A percentile compares a stretch with the other conserved stretches of the same genome.
These are phyloP conservation scores for Tritrichomonas musculus DNA, from an alignment of 208 protist genomes.

Conservation along the genomic window DNA sequence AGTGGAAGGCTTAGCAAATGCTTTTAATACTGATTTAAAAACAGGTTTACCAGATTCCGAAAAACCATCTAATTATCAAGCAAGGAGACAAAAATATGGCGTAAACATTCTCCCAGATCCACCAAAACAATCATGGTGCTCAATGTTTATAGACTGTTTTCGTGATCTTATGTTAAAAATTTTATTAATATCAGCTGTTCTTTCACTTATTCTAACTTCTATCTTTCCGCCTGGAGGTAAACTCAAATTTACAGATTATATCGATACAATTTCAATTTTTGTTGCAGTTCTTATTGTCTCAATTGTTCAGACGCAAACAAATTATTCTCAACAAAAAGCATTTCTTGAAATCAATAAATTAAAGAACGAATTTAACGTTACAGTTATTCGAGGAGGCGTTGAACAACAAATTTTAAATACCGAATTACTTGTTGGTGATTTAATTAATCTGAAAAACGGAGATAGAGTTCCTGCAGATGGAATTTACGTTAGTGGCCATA, in stretches of 20 bases:
- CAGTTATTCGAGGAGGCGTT: not conserved
- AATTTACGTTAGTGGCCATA: not conserved
- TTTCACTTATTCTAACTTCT: not conserved
- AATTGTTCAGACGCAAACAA: too few relatives aligned
- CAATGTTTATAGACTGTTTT: not conserved
- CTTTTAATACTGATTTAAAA: not conserved
- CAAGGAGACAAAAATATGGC: not conserved
- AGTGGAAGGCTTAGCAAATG: not conserved
- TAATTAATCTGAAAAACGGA: slow-evolving; percentile 35
- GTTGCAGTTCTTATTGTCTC: not conserved
- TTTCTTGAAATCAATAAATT: slow-evolving; percentile 15
- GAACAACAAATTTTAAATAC: not conserved
- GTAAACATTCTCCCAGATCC: not conserved
- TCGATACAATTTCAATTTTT: slow-evolving; percentile 10
- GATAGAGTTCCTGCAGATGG: slow-evolving; percentile 35
- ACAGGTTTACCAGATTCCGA: not conserved
- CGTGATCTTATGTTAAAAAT: not conserved
- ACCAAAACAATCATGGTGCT: not conserved
- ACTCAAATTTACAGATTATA: not conserved
- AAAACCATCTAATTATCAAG: not conserved
- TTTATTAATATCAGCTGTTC: not conserved
- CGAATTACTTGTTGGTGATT: slow-evolving; percentile 26
- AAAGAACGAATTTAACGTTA: not conserved
- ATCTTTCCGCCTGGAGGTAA: not conserved
- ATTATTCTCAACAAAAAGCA: not conserved